Base-by-base conservation (phyloP, 208 protist species). In the Wallacemonas collosoma region DNA sequence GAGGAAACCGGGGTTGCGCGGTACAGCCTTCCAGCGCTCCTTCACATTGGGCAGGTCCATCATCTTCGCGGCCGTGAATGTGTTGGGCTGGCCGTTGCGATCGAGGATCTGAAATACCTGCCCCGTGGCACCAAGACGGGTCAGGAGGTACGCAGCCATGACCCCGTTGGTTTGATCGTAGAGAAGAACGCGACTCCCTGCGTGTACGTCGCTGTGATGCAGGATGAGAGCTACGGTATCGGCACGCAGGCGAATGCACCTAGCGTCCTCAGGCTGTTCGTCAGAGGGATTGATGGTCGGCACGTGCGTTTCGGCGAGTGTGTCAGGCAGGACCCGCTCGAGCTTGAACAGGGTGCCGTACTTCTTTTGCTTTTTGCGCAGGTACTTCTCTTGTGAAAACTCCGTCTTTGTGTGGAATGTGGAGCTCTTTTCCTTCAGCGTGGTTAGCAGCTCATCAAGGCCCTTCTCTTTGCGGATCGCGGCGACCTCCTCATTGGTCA, bases 351-450 rank as follows among this genome's bases (percentile, higher is more conserved):
- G 75, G 36, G 79, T 86, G 40, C 85, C 86, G 75, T 95, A 97
- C 64, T 95, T 92, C 72, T 95, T 93, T 73, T 95, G 71, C 76
- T 98, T 98, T 73, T 94, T 95, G 7, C 83, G 89, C 9, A 98
- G 74, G 72, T 97, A 98, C 74, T 98, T 98, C 65, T 97, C 90
- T 75, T 98, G 89, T 1, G 93, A 82, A 71, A 95, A 98, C 38
- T 78, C 80, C 11, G 95, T 97, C 73, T 98, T 98, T 47, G 72
- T 82, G 48, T 86, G 77, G 71, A 95, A 97, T 36, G 93, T 97
- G 17, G 75, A 63, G 64, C 92, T 97, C 71, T 94, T 93, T 68
- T 94, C 85, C 15, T 93, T 83, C 4, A 98, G 87, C 2, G 78
- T 81, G 44, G 77, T 82, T 41, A 97, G 80, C n/a, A 97, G 81